Percentiles rank a stretch among this genome's conserved stretches.
These are phyloP conservation scores for Arctium minus DNA, from an alignment of 129 eudicot genomes.

Conservation along the genomic window DNA sequence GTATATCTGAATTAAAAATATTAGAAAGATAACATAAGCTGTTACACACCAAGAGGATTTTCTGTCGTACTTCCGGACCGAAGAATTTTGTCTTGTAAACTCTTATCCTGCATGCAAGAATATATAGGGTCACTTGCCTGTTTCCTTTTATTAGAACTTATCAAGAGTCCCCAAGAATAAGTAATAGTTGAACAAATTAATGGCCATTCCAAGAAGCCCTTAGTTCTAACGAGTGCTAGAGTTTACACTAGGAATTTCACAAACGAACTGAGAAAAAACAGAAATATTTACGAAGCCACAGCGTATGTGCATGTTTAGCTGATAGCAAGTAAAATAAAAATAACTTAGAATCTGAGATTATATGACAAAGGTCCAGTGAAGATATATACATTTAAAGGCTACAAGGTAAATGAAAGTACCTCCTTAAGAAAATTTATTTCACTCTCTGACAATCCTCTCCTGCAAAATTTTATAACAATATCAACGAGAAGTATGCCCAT, in stretches of 20 bases:
- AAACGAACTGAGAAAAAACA: background rate
- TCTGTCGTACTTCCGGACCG: slow-evolving; percentile 61
- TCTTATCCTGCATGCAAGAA: slow-evolving; percentile 58
- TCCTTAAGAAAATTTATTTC: slow-evolving; percentile 80
- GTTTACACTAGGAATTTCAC: background rate
- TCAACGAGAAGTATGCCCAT: slow-evolving; percentile 14
- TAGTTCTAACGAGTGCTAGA: background rate
- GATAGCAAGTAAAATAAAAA: background rate
- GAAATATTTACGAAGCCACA: background rate
- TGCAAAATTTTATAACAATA: slow-evolving; percentile 31
- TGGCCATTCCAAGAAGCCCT: background rate
- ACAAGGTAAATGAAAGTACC: slow-evolving; percentile 41
- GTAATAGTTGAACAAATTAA: background rate
- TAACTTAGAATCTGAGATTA: background rate
- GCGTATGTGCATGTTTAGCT: slow-evolving; percentile 1
- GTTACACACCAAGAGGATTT: slow-evolving; percentile 62
- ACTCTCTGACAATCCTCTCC: slow-evolving; percentile 96
- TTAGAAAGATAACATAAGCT: background rate
- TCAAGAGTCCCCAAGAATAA: background rate
- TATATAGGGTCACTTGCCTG: slow-evolving; percentile 8
- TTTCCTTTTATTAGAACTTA: slow-evolving; percentile 1
- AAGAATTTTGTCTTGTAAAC: slow-evolving; percentile 65
- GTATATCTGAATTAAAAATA: slow-evolving; percentile 2
- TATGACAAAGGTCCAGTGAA: slow-evolving; percentile 4
- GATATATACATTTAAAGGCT: background rate